Evolutionary conservation across 192 early-diverging fungal genomes (phyloP).

Genomic region (Backusella circina): DNA sequence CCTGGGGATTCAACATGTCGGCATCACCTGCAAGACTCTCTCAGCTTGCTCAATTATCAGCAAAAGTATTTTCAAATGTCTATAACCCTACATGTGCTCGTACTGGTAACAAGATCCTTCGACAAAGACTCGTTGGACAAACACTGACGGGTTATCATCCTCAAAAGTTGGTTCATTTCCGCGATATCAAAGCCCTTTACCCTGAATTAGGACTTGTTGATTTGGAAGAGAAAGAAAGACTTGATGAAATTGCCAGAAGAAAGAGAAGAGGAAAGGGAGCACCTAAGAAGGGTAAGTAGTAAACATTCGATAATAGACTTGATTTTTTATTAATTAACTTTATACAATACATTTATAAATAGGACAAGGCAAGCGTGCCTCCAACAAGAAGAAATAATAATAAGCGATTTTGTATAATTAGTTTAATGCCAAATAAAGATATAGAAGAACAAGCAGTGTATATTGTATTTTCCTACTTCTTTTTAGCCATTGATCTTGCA

Average conservation of each 20-base stretch:
- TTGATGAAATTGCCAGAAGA: conserved; percentile 62
- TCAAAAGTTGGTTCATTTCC: conserved; percentile 46
- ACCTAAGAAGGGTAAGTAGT: conserved; percentile 65
- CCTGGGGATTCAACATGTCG: conserved; percentile 2
- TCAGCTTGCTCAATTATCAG: conserved; percentile 54
- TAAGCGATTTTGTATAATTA: not conserved
- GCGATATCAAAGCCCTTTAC: conserved; percentile 46
- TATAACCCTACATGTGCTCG: conserved; percentile 68
- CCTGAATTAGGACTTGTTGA: conserved; percentile 53
- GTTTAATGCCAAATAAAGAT: conserved; percentile 3
- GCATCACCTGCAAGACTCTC: conserved; percentile 36
- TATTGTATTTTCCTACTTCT: not conserved
- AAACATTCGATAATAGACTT: not conserved
- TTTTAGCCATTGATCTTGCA: not conserved
- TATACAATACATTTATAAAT: not conserved
- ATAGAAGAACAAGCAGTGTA: not conserved
- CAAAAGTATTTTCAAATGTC: conserved; percentile 61
- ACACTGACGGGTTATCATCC: conserved; percentile 66
- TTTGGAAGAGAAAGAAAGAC: conserved; percentile 60
- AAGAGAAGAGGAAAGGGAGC: conserved; percentile 75
- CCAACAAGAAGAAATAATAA: conserved; percentile 55
- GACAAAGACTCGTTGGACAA: conserved; percentile 64
- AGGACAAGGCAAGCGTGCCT: conserved; percentile 57
- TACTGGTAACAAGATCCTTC: conserved; percentile 71
- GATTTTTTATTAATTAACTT: conserved; percentile 7